Evolutionary conservation across 2,329 filamentous ascomycete species (phyloP).

Genomic region (Pseudogymnoascus sp.): DNA sequence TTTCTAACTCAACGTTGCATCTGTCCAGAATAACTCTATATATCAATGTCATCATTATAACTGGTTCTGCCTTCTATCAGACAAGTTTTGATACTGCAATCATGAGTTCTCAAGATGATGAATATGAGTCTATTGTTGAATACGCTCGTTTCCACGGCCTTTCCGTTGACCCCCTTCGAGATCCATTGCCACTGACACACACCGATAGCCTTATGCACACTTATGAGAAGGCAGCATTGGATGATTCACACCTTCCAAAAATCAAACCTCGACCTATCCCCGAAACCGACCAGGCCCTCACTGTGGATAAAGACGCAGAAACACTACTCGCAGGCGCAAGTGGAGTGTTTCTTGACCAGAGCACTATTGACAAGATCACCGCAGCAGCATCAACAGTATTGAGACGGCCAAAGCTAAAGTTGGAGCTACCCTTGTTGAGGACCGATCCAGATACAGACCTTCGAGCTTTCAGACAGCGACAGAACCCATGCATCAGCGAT

Average conservation of each 20-base stretch:
- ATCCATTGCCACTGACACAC: conserved; percentile 14
- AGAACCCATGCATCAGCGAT: conserved; percentile 21
- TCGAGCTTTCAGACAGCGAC: conserved; percentile 19
- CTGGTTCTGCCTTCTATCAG: background rate
- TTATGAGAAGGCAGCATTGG: background rate
- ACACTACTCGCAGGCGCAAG: conserved; percentile 16
- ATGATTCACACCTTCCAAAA: conserved; percentile 15
- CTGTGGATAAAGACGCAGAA: conserved; percentile 18
- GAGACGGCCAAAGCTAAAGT: conserved; percentile 11
- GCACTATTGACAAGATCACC: conserved; percentile 10
- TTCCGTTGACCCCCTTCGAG: conserved; percentile 16
- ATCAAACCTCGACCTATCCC: conserved; percentile 10
- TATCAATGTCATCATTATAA: background rate
- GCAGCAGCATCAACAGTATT: conserved; percentile 10
- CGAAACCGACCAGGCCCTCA: conserved; percentile 20
- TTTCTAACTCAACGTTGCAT: background rate
- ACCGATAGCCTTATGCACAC: conserved; percentile 14
- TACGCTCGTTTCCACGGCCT: conserved; percentile 25
- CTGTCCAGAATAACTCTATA: background rate
- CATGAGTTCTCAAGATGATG: background rate
- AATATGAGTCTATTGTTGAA: conserved; percentile 19
- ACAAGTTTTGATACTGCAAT: background rate
- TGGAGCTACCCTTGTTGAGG: conserved; percentile 24
- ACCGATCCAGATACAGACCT: conserved; percentile 24
- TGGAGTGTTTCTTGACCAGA: conserved; percentile 11